Evolutionary conservation across 2,329 filamentous ascomycete species (phyloP).

Genomic region (Pseudogymnoascus sp.): DNA sequence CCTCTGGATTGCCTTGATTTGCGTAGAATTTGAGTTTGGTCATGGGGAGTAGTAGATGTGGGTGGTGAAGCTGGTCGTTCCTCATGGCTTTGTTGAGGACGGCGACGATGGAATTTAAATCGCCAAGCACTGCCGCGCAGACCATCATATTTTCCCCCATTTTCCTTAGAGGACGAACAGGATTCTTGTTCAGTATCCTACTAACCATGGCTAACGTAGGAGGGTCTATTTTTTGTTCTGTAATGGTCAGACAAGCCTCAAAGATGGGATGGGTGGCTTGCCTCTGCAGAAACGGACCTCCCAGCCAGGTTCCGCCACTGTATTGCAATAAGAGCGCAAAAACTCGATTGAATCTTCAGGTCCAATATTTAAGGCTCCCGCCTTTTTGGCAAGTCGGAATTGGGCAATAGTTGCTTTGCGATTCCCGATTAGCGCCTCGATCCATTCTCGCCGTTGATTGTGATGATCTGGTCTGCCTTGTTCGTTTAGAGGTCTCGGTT

Average conservation of each 20-base stretch:
- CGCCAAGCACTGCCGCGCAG: constrained; percentile 22
- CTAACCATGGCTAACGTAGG: constrained; percentile 18
- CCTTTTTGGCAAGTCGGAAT: neutral
- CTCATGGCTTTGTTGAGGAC: constrained; percentile 17
- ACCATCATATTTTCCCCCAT: constrained; percentile 20
- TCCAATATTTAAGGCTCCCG: constrained; percentile 19
- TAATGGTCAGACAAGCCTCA: neutral
- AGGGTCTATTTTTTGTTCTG: constrained; percentile 21
- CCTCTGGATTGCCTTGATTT: constrained; percentile 20
- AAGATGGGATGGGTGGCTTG: constrained; percentile 8
- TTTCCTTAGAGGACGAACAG: constrained; percentile 12
- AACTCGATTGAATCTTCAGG: constrained; percentile 20
- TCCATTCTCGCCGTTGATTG: neutral
- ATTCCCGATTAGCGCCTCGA: neutral
- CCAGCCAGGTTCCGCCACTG: neutral
- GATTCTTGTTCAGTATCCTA: constrained; percentile 19
- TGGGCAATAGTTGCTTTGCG: neutral
- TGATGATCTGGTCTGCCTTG: neutral
- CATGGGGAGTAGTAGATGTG: constrained; percentile 12
- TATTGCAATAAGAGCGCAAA: constrained; percentile 15
- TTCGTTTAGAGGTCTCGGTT: neutral
- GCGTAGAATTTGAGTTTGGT: constrained; percentile 19
- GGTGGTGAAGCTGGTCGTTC: constrained; percentile 5
- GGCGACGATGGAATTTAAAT: constrained; percentile 21
- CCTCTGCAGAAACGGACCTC: constrained; percentile 11